Base-by-base conservation (phyloP, 2,329 filamentous ascomycete genomes). In the Neopestalotiopsis sp. region DNA sequence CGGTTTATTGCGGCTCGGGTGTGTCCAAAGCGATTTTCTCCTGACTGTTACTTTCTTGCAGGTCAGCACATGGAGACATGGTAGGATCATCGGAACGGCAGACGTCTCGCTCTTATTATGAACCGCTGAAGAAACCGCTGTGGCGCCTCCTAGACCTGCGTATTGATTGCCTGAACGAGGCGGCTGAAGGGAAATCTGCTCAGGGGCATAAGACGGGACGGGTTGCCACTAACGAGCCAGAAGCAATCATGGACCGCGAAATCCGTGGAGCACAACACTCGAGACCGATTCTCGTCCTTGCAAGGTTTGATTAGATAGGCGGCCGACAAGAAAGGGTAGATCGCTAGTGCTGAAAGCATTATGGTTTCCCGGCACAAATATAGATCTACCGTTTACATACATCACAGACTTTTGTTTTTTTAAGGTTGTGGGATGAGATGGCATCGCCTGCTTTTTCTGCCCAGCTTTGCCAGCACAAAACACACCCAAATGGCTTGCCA, bases 241-340 rank as follows among this genome's bases (percentile, higher is more conserved):
- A 59, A 59, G 57, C 57, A 30, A 34, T 20, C 12, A 34, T 59
- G 57, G 17, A 59, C 20, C 30, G 30, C 57, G 12, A 28, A 24
- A 59, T 12, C 30, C 17, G 17, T 53, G 17, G n/a, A 53, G 45
- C 45, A 53, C 45, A 17, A 17, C 45, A 20, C 45, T 53, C 17
- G 9, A 24, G 17, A 53, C 14, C 45, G 45, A 9, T 53, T 53
- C n/a, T 14, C 20, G 6, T 10, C 10, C 20, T 38, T 42, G n/a
- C 59, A 62, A 40, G 32, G 59, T 62, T 62, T 62, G 32, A 62
- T 62, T 62, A 34, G 30, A 62, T n/a, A 40, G 32, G 34, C 59
- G 59, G 59, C 32, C n/a, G 57, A 62, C 28, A 59, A 38, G 30
- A 59, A 34, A 59, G 57, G 57, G 57, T 30, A 6, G 57, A 28